Evolutionary conservation across 176 grass and related monocot genomes (phyloP).

Genomic region (Phragmites australis): DNA sequence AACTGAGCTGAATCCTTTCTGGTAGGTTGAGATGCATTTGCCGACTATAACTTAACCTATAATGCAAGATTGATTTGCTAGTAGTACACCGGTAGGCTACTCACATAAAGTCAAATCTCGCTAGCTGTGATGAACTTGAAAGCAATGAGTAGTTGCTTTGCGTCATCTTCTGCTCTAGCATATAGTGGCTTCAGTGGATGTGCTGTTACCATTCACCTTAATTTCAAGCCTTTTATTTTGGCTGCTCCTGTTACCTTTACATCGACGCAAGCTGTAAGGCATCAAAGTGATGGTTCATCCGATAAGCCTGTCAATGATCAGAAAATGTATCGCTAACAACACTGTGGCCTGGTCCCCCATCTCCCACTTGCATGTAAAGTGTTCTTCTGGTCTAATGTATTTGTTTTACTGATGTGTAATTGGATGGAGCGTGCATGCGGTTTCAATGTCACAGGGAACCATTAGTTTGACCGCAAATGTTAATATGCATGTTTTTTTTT

Average conservation of each 20-base stretch:
- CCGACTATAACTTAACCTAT: background rate
- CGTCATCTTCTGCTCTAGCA: background rate
- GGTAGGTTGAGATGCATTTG: slow-evolving; percentile 21
- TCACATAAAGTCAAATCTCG: background rate
- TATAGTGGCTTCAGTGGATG: slow-evolving; percentile 27
- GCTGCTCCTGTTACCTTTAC: slow-evolving; percentile 16
- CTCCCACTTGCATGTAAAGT: background rate
- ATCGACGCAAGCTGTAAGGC: background rate
- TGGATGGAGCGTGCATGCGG: background rate
- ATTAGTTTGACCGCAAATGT: too few species aligned
- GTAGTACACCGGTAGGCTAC: background rate
- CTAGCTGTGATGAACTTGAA: slow-evolving; percentile 20
- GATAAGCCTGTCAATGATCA: background rate
- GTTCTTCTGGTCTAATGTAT: background rate
- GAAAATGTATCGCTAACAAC: slow-evolving; percentile 8
- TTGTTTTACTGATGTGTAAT: background rate
- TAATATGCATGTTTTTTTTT: background rate
- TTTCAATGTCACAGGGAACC: background rate
- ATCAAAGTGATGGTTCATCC: background rate
- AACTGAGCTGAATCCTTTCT: background rate
- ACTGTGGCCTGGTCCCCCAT: background rate
- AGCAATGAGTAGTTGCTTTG: slow-evolving; percentile 16
- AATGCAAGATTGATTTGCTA: background rate
- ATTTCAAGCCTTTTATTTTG: background rate
- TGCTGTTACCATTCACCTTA: background rate